Conservation (phyloP, 495 filamentous ascomycete genomes). For the Podospora pseudoanserina region DNA sequence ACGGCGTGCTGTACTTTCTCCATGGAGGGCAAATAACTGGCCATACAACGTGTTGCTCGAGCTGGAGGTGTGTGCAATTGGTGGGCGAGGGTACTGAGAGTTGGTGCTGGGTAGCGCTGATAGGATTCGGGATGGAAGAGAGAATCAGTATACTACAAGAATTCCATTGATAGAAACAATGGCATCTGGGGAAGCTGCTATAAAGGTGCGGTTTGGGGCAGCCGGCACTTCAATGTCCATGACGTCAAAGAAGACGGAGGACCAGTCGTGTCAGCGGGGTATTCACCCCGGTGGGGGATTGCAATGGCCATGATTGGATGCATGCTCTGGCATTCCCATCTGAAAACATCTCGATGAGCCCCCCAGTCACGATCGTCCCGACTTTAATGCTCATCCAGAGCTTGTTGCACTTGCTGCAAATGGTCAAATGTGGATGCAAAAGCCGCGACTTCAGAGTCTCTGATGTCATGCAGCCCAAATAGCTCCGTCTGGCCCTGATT, state of each 20-base stretch:
- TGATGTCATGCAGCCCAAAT: no score
- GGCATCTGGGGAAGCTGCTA: neutral
- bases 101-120: no score
- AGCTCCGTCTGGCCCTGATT: no score
- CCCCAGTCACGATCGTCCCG: neutral
- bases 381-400: neutral
- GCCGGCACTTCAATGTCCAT: neutral
- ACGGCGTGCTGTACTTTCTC: conserved; percentile 32
- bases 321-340: neutral
- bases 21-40: conserved; percentile 12
- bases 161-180: neutral
- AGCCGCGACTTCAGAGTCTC: no score
- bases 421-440: no score
- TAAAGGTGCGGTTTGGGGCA: neutral
- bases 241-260: neutral
- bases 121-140: neutral
- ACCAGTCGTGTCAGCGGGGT: neutral
- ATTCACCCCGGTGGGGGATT: neutral
- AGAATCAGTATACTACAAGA: neutral
- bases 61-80: no score
- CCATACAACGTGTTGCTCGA: neutral
- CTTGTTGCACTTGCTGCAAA: neutral
- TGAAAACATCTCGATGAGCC: neutral
- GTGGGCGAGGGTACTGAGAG: neutral
- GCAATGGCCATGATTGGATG: neutral